Percentiles rank a stretch among this genome's conserved stretches.
These are phyloP conservation scores for Capsella bursapastoris DNA, from an alignment of 345 rosid genomes.

Conservation along the genomic window DNA sequence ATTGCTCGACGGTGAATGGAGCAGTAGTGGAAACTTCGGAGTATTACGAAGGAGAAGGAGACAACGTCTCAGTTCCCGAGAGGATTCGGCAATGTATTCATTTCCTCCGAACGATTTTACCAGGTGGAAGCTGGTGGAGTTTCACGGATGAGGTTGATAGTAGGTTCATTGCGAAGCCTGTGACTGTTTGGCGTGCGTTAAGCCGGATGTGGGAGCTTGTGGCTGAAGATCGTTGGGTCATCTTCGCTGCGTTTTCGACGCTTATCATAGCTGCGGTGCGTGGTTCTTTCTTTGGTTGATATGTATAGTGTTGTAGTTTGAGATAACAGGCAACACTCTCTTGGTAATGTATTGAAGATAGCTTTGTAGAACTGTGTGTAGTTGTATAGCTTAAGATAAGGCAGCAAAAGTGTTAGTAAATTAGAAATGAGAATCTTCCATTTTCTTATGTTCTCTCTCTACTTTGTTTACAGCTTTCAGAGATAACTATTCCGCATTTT, in stretches of 20 bases:
- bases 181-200: constrained; percentile 83
- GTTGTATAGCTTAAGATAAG: too few relatives aligned
- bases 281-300: neutral
- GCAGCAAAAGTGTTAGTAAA: neutral
- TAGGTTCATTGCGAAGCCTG: constrained; percentile 71
- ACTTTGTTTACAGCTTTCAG: constrained; percentile 72
- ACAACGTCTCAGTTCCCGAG: constrained; percentile 47
- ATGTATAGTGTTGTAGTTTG: constrained; percentile 7
- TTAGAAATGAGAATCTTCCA: constrained; percentile 7
- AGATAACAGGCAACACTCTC: neutral
- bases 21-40: constrained; percentile 49
- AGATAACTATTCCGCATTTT: constrained; percentile 85
- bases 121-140: constrained; percentile 97
- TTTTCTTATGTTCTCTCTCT: constrained; percentile 27
- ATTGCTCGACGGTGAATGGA: constrained; percentile 68
- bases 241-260: constrained; percentile 80
- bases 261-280: constrained; percentile 83
- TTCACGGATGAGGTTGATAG: constrained; percentile 72
- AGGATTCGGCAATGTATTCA: constrained; percentile 56
- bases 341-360: neutral
- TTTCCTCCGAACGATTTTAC: constrained; percentile 62
- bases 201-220: constrained; percentile 89
- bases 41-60: constrained; percentile 47
- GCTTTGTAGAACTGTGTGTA: neutral
- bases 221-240: constrained; percentile 84